Percentiles rank a stretch among this genome's conserved stretches.
Conservation (phyloP, 352 stramenopile species). For the Pythium oligandrum region DNA sequence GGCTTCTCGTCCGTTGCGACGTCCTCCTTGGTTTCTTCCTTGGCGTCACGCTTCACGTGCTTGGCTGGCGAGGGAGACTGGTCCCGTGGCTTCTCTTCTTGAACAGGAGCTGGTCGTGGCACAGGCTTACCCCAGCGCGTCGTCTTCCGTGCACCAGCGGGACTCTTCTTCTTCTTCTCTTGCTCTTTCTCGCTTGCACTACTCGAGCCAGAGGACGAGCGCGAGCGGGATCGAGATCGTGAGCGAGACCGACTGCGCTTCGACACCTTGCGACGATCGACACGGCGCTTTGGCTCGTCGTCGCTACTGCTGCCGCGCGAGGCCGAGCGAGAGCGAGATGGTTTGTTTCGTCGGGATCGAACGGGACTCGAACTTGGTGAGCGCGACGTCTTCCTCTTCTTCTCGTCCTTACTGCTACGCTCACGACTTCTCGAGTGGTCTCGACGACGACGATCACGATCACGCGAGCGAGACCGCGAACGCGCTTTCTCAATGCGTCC, state of each 20-base stretch:
- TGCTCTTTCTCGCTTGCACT: slow-evolving; percentile 6
- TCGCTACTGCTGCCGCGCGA: no score
- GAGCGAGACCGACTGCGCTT: slow-evolving; percentile 6
- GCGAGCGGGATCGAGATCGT: slow-evolving; percentile 10
- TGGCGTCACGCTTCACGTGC: not conserved
- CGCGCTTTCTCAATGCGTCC: not conserved
- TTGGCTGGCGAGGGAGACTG: not conserved
- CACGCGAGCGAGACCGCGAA: slow-evolving; percentile 16
- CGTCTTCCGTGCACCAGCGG: slow-evolving; percentile 11
- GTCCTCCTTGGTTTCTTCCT: slow-evolving; percentile 1
- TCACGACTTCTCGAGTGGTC: slow-evolving; percentile 6
- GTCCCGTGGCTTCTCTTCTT: not conserved
- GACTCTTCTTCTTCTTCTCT: slow-evolving; percentile 6
- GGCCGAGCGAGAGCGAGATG: no score
- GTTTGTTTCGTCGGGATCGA: no score
- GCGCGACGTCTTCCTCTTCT: no score
- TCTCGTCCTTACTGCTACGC: slow-evolving; percentile 2
- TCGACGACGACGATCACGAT: not conserved
- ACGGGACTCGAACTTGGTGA: no score
- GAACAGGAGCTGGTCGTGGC: not conserved
- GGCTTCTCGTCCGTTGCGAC: not conserved
- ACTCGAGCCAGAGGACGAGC: slow-evolving; percentile 9
- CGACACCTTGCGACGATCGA: not conserved
- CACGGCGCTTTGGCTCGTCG: no score
- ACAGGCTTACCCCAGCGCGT: slow-evolving; percentile 17